A percentile compares a stretch with the other conserved stretches of the same genome.
Evolutionary conservation across 352 stramenopile genomes (phyloP).

Genomic region (Globisporangium spinosum): DNA sequence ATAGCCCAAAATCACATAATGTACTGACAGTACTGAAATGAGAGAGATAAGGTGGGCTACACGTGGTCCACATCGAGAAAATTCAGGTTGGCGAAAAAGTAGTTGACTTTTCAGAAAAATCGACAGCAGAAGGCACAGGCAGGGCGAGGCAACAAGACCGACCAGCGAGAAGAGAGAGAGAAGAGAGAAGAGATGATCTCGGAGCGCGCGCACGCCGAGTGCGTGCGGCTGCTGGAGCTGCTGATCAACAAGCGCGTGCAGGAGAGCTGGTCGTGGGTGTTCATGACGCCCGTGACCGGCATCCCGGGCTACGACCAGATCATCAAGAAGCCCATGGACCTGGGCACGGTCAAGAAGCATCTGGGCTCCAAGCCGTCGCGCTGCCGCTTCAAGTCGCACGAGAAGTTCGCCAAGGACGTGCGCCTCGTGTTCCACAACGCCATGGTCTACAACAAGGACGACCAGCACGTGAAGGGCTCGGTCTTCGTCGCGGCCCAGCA

Average conservation of each 20-base stretch:
- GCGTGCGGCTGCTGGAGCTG: conserved; percentile 72
- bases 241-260: conserved; percentile 79
- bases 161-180: not conserved
- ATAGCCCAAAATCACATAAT: too few species aligned
- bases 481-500: conserved; percentile 80
- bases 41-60: too few species aligned
- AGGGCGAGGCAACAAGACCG: not conserved
- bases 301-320: conserved; percentile 70
- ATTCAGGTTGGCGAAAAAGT: too few species aligned
- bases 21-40: too few species aligned
- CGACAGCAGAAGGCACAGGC: too few species aligned
- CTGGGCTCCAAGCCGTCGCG: conserved; percentile 73
- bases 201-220: conserved; percentile 67
- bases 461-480: conserved; percentile 71
- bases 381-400: conserved; percentile 82
- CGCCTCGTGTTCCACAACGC: conserved; percentile 84
- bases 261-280: conserved; percentile 86
- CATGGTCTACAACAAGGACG: conserved; percentile 72
- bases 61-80: too few species aligned
- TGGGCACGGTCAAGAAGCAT: conserved; percentile 74
- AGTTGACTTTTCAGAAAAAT: too few species aligned
- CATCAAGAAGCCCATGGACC: conserved; percentile 83
- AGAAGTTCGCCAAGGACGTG: conserved; percentile 81
- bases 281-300: conserved; percentile 66
- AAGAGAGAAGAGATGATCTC: conserved; percentile 48